phyloP scores from a whole-genome alignment of 176 grass and related monocot species.

The Saccharum spontaneum region DNA sequence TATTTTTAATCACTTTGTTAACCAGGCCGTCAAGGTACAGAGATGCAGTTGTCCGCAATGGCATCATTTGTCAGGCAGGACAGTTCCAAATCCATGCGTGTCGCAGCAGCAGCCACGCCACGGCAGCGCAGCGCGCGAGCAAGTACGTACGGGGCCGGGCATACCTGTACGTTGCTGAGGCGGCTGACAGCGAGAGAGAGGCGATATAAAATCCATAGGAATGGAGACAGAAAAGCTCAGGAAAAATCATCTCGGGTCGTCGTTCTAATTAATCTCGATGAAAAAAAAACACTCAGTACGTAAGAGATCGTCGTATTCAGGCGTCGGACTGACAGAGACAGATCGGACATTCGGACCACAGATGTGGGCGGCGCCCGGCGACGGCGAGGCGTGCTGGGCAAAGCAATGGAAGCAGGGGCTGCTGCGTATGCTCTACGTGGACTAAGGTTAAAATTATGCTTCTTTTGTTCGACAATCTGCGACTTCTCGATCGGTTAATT shows the following conservation, averaged over 20 bases:
- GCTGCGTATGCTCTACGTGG: not conserved
- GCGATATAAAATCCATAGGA: not conserved
- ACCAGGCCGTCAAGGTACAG: not conserved
- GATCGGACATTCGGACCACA: not conserved
- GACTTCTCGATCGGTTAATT: not conserved
- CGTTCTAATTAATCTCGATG: not conserved
- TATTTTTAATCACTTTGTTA: not conserved
- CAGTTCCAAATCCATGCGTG: not conserved
- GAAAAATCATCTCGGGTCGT: not conserved
- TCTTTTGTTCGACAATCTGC: not conserved
- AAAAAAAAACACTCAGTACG: not conserved
- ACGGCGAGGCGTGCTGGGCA: not conserved
- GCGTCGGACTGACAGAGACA: slow-evolving; percentile 20
- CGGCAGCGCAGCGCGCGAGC: not conserved
- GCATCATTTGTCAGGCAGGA: not conserved
- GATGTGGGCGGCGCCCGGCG: not conserved
- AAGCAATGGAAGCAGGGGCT: not conserved
- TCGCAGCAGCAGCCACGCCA: not conserved
- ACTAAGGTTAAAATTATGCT: not conserved
- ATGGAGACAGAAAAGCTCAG: not conserved
- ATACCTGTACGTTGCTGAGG: not conserved
- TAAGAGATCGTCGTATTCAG: not conserved
- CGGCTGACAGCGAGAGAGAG: not conserved
- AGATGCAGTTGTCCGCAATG: too few species aligned
- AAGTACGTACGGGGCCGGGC: not conserved